Conservation (phyloP, 805 yeast species). For the Starmerella bombicola region DNA sequence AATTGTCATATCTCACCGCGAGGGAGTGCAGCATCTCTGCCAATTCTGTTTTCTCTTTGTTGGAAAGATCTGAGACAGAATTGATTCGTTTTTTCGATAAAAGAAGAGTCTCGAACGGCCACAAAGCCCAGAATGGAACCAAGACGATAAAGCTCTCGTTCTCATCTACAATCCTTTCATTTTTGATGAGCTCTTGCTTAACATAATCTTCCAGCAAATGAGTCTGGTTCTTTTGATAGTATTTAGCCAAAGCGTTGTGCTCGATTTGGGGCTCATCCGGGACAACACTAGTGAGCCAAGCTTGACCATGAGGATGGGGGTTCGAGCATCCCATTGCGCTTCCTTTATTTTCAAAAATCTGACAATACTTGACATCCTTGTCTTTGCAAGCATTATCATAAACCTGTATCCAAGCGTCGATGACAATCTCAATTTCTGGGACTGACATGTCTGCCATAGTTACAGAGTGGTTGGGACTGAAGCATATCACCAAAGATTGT, state of each 20-base stretch:
- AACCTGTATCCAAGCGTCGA: constrained; percentile 48
- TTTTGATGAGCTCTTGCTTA: constrained; percentile 35
- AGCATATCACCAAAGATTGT: constrained; percentile 58
- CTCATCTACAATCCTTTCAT: constrained; percentile 39
- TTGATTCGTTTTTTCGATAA: constrained; percentile 44
- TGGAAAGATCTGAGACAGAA: constrained; percentile 33
- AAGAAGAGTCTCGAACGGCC: constrained; percentile 68
- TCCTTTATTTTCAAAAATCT: constrained; percentile 68
- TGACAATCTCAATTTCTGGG: constrained; percentile 37
- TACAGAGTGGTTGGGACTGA: constrained; percentile 54
- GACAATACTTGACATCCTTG: constrained; percentile 43
- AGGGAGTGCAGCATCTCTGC: constrained; percentile 42
- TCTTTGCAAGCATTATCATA: constrained; percentile 34
- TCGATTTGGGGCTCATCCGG: constrained; percentile 59
- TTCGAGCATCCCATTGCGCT: constrained; percentile 73
- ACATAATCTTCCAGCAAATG: constrained; percentile 56
- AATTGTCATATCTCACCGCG: constrained; percentile 57
- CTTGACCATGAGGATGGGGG: constrained; percentile 75
- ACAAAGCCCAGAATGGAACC: constrained; percentile 71
- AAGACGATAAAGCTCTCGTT: constrained; percentile 55
- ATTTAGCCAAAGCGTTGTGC: constrained; percentile 39
- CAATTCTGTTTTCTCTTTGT: constrained; percentile 40
- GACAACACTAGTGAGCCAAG: constrained; percentile 54
- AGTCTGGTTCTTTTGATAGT: constrained; percentile 33
- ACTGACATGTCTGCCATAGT: constrained; percentile 51